Evolutionary conservation across 2,329 filamentous ascomycete genomes (phyloP).

Genomic region (Sporothrix humicola): DNA sequence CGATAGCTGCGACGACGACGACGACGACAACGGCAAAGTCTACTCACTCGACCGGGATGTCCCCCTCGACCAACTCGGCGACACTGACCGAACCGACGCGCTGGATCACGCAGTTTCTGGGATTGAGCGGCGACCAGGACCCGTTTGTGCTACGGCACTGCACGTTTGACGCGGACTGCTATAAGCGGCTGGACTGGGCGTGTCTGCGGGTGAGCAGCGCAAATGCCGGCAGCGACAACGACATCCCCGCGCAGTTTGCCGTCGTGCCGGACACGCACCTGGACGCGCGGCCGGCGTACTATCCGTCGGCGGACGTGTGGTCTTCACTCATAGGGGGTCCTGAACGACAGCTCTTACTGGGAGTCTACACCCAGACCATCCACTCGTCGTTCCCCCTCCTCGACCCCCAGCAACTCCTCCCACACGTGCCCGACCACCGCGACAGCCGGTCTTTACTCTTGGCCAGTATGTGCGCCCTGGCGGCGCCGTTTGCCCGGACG

Average conservation of each 20-base stretch:
- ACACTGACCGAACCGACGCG: background rate
- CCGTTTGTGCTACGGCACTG: conserved; percentile 12
- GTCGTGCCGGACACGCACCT: conserved; percentile 11
- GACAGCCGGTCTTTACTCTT: background rate
- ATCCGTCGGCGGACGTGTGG: background rate
- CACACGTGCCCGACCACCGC: background rate
- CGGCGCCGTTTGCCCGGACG: background rate
- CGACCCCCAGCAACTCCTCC: background rate
- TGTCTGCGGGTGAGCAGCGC: conserved; percentile 1
- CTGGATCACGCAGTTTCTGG: conserved; percentile 7
- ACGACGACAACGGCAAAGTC: background rate
- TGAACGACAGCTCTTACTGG: background rate
- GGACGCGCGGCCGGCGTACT: conserved; percentile 11
- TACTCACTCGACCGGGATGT: background rate
- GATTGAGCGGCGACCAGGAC: background rate
- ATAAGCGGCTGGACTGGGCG: conserved; percentile 9
- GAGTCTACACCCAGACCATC: background rate
- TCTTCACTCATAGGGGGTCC: background rate
- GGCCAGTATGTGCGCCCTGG: conserved; percentile 7
- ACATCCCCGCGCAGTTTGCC: conserved; percentile 8
- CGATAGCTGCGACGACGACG: background rate
- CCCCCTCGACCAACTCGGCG: conserved; percentile 8
- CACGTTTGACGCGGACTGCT: conserved; percentile 13
- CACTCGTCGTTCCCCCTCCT: background rate
- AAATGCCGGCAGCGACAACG: background rate